Conservation (phyloP, 2,329 filamentous ascomycete genomes). For the Fusarium pseudograminearum region DNA sequence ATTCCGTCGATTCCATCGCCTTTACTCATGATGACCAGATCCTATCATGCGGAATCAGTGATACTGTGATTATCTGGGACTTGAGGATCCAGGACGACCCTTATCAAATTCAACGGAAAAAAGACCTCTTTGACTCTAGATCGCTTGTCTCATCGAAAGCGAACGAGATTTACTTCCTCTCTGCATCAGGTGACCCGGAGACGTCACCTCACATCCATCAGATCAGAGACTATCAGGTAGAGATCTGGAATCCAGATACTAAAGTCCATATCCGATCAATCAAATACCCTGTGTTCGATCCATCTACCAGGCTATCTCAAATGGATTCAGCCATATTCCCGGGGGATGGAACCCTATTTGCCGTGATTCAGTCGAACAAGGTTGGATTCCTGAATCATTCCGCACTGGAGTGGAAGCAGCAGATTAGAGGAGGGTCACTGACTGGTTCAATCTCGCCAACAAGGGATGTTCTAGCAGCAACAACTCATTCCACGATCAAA, state of each 20-base stretch:
- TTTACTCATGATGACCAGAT: neutral
- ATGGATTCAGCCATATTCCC: neutral
- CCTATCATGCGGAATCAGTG: neutral
- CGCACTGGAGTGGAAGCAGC: neutral
- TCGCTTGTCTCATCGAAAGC: neutral
- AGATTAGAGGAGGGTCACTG: accelerated
- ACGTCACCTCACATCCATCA: too few species aligned
- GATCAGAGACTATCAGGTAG: neutral
- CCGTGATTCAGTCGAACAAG: neutral
- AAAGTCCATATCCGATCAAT: neutral
- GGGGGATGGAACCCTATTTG: neutral
- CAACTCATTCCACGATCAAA: neutral
- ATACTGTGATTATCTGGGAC: neutral
- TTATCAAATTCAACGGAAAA: neutral
- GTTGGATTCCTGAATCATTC: neutral
- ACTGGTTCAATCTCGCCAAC: neutral
- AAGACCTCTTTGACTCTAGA: accelerated
- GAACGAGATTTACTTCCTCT: neutral
- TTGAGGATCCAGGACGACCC: neutral
- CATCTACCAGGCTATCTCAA: too few species aligned
- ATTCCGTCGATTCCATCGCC: neutral
- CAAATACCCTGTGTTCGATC: neutral
- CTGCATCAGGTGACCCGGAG: too few species aligned
- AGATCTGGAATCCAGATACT: neutral
- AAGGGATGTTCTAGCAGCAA: neutral